Evolutionary conservation across 768 basidiomycete species (phyloP).

Genomic region (Mycena floridula): DNA sequence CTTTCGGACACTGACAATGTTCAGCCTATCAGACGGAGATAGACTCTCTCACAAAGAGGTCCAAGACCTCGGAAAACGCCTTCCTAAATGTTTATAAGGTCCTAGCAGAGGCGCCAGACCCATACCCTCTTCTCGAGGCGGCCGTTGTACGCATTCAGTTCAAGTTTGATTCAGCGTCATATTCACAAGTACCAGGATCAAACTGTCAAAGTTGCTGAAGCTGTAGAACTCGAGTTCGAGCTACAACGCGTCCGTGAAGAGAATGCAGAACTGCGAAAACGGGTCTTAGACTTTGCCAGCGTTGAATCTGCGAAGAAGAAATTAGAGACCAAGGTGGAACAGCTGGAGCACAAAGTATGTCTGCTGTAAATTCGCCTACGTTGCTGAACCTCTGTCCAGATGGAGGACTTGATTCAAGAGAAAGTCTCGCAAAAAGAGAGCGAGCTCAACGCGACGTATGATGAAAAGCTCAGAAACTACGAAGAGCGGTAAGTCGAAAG

Average conservation of each 20-base stretch:
- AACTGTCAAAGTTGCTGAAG: constrained; percentile 84
- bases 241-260: constrained; percentile 71
- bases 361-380: background rate
- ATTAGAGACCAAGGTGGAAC: constrained; percentile 64
- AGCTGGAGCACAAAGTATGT: constrained; percentile 76
- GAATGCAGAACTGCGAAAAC: constrained; percentile 72
- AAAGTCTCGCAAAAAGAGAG: constrained; percentile 91
- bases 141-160: constrained; percentile 58
- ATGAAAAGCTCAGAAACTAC: constrained; percentile 93
- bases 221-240: constrained; percentile 69
- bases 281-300: constrained; percentile 53
- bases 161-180: background rate
- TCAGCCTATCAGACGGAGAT: constrained; percentile 95
- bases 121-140: constrained; percentile 91
- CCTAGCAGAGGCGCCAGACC: constrained; percentile 94
- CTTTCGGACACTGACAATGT: constrained; percentile 2
- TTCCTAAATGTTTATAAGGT: constrained; percentile 98
- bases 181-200: constrained; percentile 62
- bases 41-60: constrained; percentile 89
- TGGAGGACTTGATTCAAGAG: constrained; percentile 91
- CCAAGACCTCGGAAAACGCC: constrained; percentile 88
- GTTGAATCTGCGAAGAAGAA: constrained; percentile 74
- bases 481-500: constrained; percentile 71
- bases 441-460: constrained; percentile 93
- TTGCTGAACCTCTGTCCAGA: constrained; percentile 41